Base-by-base conservation (phyloP, 345 rosid genomes). In the Sapria himalayana region DNA sequence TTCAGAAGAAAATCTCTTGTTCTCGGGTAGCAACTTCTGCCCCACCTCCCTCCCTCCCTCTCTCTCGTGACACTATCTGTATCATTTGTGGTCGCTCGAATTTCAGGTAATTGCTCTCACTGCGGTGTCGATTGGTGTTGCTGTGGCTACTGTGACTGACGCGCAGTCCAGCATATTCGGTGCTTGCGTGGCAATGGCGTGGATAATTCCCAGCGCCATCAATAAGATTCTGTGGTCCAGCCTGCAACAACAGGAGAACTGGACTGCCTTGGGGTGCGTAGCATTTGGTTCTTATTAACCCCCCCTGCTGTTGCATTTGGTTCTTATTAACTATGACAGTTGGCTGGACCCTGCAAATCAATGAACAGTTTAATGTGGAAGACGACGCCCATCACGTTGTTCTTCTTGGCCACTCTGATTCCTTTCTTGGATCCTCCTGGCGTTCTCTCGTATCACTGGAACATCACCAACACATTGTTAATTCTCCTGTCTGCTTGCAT, bases 311-410 rank as follows among this genome's bases (percentile, higher is more conserved):
- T 49, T 39, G 9, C 39, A 45, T 29, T 2, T 33, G 17, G 12
- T 36, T 29, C 39, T 27, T 9, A 20, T 41, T 25, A 18, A 36
- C 13, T 3, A 24, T 7, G 0, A 29, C 13, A 15, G 33, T 8
- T 45, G 9, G n/a, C 11, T 59, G 64, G n/a, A n/a, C n/a, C n/a
- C n/a, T n/a, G n/a, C n/a, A n/a, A n/a, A n/a, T n/a, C n/a, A n/a
- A n/a, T n/a, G n/a, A n/a, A n/a, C 47, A 89, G 98, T 55, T 56
- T 89, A 66, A 89, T 89, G 98, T 89, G 95, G 98, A 89, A 73
- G 74, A 82, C 98, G 3, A 89, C 95, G 1, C 98, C 95, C 0
- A 57, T 74, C 43, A 89, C 98, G 1, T 38, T 89, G 27, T 69
- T 82, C 41, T 82, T 89, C 71, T 58, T 89, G 33, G 35, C 82